Evolutionary conservation across 805 yeast genomes (phyloP), one percentile per base, ranked within the genome.

Genomic region (Yarrowia keelungensis): DNA sequence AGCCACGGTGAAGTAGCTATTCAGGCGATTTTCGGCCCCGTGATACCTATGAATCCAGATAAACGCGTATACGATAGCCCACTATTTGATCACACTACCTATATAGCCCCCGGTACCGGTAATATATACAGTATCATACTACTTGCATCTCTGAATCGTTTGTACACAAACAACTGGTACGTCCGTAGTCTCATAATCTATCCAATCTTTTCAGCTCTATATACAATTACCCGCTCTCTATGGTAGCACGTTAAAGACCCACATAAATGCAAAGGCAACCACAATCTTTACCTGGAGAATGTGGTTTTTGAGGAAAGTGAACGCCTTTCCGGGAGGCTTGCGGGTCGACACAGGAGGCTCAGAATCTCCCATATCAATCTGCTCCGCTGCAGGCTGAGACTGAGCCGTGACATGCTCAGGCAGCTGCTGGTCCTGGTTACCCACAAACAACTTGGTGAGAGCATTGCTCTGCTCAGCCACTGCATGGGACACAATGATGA

Each of bases 221-320:
- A 39, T 53, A 53, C 58, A 53, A 16, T 50, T 16, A 7, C 39
- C 19, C 35, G n/a, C 10, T 11, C 41, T 9, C 35, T 56, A 56
- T 42, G 65, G 65, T 19, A 59, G 41, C 35, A 59, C 51, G 19
- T 59, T 59, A 42, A 59, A 45, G 9, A 45, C 42, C 65, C 65
- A 59, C 65, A 59, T 59, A 19, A 16, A 8, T 16, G 51, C 50
- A 35, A 45, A n/a, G 9, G 51, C 65, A 12, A 45, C 65, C 2
- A 15, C 39, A 59, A 59, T 32, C 35, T 59, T 59, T 16, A 59
- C 65, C 42, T 43, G 32, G 11, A 59, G 42, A 26, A 32, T 45
- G 38, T 59, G 50, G 42, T 26, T 59, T 19, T 59, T 59, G 51
- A 59, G 42, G 32, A 59, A 45, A 7, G 41, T 35, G 32, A 42